phyloP scores from a whole-genome alignment of 2,329 filamentous ascomycete genomes.

The Laburnicola sp. region DNA sequence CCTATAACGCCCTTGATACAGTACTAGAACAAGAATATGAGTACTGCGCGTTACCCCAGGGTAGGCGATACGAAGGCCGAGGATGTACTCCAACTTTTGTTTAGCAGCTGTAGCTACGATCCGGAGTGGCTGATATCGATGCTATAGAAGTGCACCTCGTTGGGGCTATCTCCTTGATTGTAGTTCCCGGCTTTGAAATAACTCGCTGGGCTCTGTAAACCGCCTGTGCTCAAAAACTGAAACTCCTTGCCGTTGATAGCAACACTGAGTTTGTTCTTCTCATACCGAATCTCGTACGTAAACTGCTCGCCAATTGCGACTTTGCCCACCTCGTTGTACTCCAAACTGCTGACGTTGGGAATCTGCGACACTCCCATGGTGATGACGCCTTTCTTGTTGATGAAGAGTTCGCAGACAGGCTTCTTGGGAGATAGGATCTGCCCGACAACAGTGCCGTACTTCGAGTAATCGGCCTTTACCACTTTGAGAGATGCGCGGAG shows the following conservation, averaged over 20 bases:
- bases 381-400: constrained; percentile 40
- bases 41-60: no score
- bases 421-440: constrained; percentile 47
- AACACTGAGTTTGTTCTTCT: constrained; percentile 34
- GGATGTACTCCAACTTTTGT: no score
- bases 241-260: constrained; percentile 16
- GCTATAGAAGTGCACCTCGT: constrained; percentile 22
- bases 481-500: constrained; percentile 41
- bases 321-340: constrained; percentile 37
- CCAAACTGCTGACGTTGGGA: constrained; percentile 34
- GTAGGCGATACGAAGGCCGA: no score
- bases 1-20: no score
- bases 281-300: constrained; percentile 46
- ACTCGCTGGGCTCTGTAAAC: constrained; percentile 19
- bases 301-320: constrained; percentile 42
- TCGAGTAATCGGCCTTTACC: constrained; percentile 36
- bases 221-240: constrained; percentile 19
- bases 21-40: no score
- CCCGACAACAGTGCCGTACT: constrained; percentile 45
- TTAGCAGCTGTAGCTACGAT: no score
- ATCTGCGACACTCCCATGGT: constrained; percentile 48
- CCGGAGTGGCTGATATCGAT: constrained; percentile 13
- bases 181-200: constrained; percentile 34
- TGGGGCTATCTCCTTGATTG: constrained; percentile 25
- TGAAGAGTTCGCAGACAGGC: constrained; percentile 49